Evolutionary conservation across 805 yeast genomes (phyloP).

Genomic region (Kodamaea neixiangensis): DNA sequence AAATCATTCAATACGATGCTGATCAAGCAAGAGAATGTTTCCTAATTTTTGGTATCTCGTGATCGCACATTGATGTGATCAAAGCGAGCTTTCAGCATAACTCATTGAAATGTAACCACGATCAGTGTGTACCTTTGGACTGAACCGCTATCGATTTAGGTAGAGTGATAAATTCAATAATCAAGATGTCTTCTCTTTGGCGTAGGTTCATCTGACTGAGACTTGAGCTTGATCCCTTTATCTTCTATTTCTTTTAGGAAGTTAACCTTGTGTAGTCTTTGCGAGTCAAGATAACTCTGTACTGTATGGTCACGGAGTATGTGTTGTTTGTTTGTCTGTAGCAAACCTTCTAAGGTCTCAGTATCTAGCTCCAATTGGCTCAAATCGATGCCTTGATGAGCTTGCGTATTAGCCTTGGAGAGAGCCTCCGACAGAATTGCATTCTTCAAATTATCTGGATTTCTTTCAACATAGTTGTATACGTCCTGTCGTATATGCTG

Average conservation of each 20-base stretch:
- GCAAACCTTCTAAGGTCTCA: conserved; percentile 18
- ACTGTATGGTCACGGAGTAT: conserved; percentile 14
- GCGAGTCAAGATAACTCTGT: conserved; percentile 18
- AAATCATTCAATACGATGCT: too few relatives aligned
- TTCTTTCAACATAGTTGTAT: background rate
- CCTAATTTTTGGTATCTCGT: too few relatives aligned
- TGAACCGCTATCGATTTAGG: too few relatives aligned
- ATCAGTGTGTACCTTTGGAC: too few relatives aligned
- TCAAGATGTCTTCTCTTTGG: conserved; percentile 4
- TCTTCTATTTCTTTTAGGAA: conserved; percentile 27
- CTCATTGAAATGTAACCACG: too few relatives aligned
- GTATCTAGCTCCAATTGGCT: conserved; percentile 21
- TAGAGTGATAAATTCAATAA: conserved; percentile 1
- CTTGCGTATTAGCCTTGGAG: background rate
- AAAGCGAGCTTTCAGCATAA: too few relatives aligned
- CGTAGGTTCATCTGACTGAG: background rate
- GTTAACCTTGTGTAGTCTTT: conserved; percentile 21
- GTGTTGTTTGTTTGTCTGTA: conserved; percentile 10
- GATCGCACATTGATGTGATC: too few relatives aligned
- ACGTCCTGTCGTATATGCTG: background rate
- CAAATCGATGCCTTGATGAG: conserved; percentile 9
- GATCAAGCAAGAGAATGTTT: too few relatives aligned
- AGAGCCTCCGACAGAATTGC: background rate
- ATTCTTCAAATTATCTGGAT: background rate
- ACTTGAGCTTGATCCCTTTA: conserved; percentile 21